phyloP scores from a whole-genome alignment of 257 asterid genomes.

The Fraxinus cuspidata region DNA sequence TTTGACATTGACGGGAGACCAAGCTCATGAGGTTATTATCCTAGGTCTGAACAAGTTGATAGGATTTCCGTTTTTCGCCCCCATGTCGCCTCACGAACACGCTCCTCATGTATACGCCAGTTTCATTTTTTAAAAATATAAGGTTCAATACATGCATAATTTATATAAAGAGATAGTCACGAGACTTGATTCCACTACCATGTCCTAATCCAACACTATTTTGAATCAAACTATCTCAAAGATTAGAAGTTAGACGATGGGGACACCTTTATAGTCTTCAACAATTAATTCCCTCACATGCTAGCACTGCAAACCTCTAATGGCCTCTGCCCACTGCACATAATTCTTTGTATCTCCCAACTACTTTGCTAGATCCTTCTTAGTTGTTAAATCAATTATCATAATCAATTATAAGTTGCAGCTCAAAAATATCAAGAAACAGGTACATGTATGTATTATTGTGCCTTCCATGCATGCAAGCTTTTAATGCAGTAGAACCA shows the following conservation, averaged over 20 bases:
- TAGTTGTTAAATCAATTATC: constrained; percentile 13
- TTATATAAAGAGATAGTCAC: no score
- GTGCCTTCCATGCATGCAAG: constrained; percentile 2
- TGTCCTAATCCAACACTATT: neutral
- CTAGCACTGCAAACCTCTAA: constrained; percentile 29
- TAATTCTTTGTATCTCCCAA: constrained; percentile 35
- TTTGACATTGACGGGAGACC: no score
- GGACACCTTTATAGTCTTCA: neutral
- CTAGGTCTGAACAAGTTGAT: no score
- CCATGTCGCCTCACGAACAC: no score
- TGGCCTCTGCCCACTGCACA: constrained; percentile 35
- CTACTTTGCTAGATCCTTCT: constrained; percentile 29
- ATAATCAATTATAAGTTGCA: constrained; percentile 13
- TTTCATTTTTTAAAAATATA: no score
- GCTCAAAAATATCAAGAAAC: neutral
- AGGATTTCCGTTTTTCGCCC: no score
- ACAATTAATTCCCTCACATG: constrained; percentile 38
- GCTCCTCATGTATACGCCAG: no score
- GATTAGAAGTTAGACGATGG: neutral
- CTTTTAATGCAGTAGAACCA: constrained; percentile 51
- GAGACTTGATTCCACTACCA: no score
- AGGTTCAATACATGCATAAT: no score
- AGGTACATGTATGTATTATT: neutral
- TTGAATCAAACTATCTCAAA: neutral
- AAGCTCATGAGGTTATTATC: no score